These are phyloP conservation scores for Arthrobotrys iridis DNA, from an alignment of 2,329 filamentous ascomycete genomes.

Conservation along the genomic window DNA sequence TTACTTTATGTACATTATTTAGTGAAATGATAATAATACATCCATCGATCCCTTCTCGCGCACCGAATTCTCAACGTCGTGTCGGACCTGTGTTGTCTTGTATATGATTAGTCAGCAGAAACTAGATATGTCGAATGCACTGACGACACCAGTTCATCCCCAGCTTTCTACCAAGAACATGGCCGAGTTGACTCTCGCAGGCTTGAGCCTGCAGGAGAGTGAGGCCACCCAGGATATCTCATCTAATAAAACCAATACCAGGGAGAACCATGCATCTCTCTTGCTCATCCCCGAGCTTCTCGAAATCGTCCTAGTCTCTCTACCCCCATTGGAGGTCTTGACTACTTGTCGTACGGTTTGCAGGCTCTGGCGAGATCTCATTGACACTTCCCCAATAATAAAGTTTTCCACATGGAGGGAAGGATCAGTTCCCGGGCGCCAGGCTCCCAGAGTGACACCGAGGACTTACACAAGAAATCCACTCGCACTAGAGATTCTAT, in stretches of 20 bases:
- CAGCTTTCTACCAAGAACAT: background rate
- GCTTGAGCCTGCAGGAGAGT: background rate
- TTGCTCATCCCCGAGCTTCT: conserved; percentile 36
- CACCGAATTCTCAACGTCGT: background rate
- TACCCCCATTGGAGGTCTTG: conserved; percentile 21
- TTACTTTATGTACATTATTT: conserved; percentile 9
- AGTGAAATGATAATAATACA: conserved; percentile 2
- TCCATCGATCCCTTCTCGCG: background rate
- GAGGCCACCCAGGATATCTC: background rate
- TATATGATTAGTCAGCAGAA: background rate
- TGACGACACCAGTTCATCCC: background rate
- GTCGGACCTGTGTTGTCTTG: background rate
- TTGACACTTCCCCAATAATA: conserved; percentile 23
- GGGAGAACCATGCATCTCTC: background rate
- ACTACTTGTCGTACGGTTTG: conserved; percentile 32
- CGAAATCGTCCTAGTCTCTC: conserved; percentile 12
- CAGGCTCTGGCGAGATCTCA: conserved; percentile 16
- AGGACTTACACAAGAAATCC: conserved; percentile 24
- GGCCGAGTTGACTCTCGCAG: background rate
- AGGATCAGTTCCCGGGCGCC: conserved; percentile 4
- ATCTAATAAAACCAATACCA: background rate
- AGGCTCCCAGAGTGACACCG: background rate
- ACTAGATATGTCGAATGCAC: too few species aligned
- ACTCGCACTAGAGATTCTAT: background rate
- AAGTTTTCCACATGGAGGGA: conserved; percentile 26